Percentiles rank a stretch among this genome's conserved stretches.
These are phyloP conservation scores for Suillus subluteus DNA, from an alignment of 768 basidiomycete genomes.

Conservation along the genomic window DNA sequence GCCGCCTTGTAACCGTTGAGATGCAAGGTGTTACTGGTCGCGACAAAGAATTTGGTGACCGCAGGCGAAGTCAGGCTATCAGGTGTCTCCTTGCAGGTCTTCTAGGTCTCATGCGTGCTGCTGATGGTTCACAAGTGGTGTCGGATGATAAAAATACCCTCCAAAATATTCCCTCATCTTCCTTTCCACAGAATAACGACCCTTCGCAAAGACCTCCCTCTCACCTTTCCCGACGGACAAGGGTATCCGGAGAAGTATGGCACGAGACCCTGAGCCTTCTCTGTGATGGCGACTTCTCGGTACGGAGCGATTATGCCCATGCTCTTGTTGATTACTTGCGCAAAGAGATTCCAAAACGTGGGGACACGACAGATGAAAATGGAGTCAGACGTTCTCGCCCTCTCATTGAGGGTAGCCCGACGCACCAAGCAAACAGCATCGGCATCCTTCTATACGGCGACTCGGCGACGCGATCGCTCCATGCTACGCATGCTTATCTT, in stretches of 20 bases:
- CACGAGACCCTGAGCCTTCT: slow-evolving; percentile 86
- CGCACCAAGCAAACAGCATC: slow-evolving; percentile 48
- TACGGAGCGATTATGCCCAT: slow-evolving; percentile 77
- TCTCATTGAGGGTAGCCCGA: slow-evolving; percentile 50
- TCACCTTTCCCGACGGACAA: slow-evolving; percentile 58
- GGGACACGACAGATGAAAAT: slow-evolving; percentile 52
- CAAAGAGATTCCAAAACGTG: slow-evolving; percentile 71
- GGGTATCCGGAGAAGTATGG: slow-evolving; percentile 84
- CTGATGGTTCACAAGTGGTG: slow-evolving; percentile 46
- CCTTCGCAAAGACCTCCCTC: slow-evolving; percentile 32
- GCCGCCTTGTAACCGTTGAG: slow-evolving; percentile 72
- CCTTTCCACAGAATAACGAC: slow-evolving; percentile 31
- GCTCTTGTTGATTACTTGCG: slow-evolving; percentile 77
- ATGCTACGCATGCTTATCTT: slow-evolving; percentile 79
- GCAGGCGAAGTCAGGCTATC: slow-evolving; percentile 64
- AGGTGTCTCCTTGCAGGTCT: slow-evolving; percentile 71
- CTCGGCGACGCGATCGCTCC: slow-evolving; percentile 68
- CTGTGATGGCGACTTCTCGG: slow-evolving; percentile 77
- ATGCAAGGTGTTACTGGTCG: slow-evolving; percentile 56
- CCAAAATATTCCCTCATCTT: slow-evolving; percentile 22
- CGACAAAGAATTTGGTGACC: slow-evolving; percentile 41
- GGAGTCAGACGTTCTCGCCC: slow-evolving; percentile 49
- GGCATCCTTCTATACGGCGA: slow-evolving; percentile 60
- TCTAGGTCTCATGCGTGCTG: slow-evolving; percentile 68
- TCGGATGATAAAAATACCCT: slow-evolving; percentile 29